Evolutionary conservation across 78 protist genomes (phyloP).

Genomic region (Dictyostelium discoideum): DNA sequence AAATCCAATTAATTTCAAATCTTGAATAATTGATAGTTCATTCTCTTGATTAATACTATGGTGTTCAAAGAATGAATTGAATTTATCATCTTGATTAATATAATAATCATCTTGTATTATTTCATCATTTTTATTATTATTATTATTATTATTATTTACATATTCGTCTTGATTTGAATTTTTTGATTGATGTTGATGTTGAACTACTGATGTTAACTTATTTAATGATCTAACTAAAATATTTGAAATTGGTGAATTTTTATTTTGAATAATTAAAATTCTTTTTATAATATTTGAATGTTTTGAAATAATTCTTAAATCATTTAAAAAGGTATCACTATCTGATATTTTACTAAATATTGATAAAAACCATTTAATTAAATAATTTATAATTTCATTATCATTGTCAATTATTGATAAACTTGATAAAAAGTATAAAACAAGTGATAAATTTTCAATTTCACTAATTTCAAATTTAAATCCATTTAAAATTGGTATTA

Average conservation of each 20-base stretch:
- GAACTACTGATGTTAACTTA: background rate
- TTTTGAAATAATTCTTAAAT: background rate
- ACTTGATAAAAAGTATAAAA: background rate
- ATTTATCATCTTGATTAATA: background rate
- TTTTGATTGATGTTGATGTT: background rate
- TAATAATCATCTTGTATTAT: too few species aligned
- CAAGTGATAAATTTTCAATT: background rate
- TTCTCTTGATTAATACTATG: background rate
- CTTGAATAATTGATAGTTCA: background rate
- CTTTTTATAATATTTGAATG: background rate
- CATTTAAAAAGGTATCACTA: background rate
- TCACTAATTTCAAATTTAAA: background rate
- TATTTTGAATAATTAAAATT: background rate
- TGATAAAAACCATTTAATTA: background rate
- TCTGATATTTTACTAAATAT: background rate
- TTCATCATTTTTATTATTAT: too few species aligned
- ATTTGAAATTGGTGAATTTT: background rate
- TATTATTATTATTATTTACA: background rate
- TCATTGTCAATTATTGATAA: background rate
- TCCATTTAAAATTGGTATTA: background rate
- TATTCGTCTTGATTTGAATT: background rate
- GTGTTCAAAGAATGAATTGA: background rate
- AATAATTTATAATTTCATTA: background rate
- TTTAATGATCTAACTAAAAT: background rate
- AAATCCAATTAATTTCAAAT: background rate